phyloP scores from a whole-genome alignment of 371 early-diverging fungal species.

The Synchytrium microbalum region DNA sequence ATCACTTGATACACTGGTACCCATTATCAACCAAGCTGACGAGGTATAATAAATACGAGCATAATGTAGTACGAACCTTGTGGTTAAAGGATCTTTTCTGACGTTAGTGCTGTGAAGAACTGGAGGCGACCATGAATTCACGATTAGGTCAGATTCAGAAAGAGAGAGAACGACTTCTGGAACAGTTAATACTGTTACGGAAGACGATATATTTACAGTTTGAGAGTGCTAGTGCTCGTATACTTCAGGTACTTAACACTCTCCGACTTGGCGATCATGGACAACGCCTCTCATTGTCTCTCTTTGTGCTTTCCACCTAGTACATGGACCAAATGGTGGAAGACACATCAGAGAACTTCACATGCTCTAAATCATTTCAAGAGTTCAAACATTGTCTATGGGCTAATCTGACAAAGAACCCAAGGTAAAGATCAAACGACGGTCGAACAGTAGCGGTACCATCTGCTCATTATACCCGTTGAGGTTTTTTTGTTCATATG shows the following conservation, averaged over 20 bases:
- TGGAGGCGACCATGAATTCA: not conserved
- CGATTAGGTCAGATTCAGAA: not conserved
- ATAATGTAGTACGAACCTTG: not conserved
- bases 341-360: conserved; percentile 45
- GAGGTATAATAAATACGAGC: conserved; percentile 12
- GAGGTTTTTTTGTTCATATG: no score
- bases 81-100: not conserved
- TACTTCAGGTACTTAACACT: conserved; percentile 13
- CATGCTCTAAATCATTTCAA: conserved; percentile 11
- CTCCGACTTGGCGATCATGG: conserved; percentile 1
- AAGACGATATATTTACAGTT: not conserved
- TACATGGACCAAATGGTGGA: conserved; percentile 32
- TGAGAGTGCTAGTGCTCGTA: conserved; percentile 3
- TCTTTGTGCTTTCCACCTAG: not conserved
- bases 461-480: no score
- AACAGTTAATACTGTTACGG: not conserved
- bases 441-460: conserved; percentile 1
- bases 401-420: conserved; percentile 45
- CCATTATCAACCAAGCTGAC: conserved; percentile 27
- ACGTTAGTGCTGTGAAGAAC: conserved; percentile 1
- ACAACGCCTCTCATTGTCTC: not conserved
- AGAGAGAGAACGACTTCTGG: not conserved
- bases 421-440: conserved; percentile 23
- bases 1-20: conserved; percentile 19
- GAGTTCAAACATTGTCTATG: conserved; percentile 32